Evolutionary conservation across 495 filamentous ascomycete species (phyloP).

Genomic region (Massariosphaeria phaeospora): DNA sequence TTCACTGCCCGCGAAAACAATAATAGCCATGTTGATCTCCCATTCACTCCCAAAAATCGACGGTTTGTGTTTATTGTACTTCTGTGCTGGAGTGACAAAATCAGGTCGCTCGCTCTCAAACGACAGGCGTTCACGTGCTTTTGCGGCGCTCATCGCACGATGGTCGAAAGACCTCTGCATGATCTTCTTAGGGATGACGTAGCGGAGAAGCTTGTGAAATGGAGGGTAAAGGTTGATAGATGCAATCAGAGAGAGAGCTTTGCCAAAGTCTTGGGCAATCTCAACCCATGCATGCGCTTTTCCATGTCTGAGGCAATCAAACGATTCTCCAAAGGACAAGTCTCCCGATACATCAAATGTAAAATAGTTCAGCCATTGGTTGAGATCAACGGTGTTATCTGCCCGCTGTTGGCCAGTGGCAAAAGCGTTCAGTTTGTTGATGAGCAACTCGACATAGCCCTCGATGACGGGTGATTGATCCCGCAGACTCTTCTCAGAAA

Average conservation of each 20-base stretch:
- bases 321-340: conserved; percentile 25
- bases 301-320: conserved; percentile 18
- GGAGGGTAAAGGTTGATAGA: conserved; percentile 17
- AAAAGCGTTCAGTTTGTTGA: conserved; percentile 8
- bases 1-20: conserved; percentile 28
- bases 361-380: conserved; percentile 21
- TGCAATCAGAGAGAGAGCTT: conserved; percentile 9
- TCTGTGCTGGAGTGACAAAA: conserved; percentile 18
- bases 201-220: conserved; percentile 11
- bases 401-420: neutral
- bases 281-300: conserved; percentile 23
- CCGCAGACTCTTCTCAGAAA: conserved; percentile 19
- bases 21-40: conserved; percentile 19
- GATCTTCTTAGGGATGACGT: conserved; percentile 17
- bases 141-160: conserved; percentile 16
- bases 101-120: conserved; percentile 13
- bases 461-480: conserved; percentile 20
- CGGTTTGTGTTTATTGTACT: conserved; percentile 14
- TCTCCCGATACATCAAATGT: conserved; percentile 29
- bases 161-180: conserved; percentile 13
- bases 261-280: conserved; percentile 14
- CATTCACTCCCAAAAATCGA: conserved; percentile 1
- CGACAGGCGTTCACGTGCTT: conserved; percentile 4
- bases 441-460: conserved; percentile 10
- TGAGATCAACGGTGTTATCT: conserved; percentile 13